A percentile compares a stretch with the other conserved stretches of the same genome.
Evolutionary conservation across 768 basidiomycete species (phyloP).

Genomic region (Boletus speciosus): DNA sequence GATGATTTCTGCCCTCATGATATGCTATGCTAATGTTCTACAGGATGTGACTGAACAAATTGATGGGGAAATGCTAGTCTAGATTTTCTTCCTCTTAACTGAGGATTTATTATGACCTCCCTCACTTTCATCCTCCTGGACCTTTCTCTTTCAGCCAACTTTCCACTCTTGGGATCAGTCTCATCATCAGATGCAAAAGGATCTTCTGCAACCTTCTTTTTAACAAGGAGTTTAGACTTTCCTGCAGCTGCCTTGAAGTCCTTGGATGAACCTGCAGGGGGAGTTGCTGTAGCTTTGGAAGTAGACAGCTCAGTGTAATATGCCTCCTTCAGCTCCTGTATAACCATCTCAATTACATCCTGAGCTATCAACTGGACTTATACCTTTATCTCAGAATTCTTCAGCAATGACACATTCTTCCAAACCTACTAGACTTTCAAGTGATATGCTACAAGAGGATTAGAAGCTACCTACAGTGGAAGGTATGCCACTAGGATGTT

Average conservation of each 20-base stretch:
- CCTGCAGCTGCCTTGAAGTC: slow-evolving; percentile 14
- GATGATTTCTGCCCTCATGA: not conserved
- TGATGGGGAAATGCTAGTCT: too few relatives aligned
- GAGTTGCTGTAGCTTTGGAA: slow-evolving; percentile 23
- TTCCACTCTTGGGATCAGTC: slow-evolving; percentile 14
- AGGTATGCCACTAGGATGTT: slow-evolving; percentile 68
- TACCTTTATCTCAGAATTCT: slow-evolving; percentile 63
- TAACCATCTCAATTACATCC: not conserved
- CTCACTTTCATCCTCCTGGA: slow-evolving; percentile 29
- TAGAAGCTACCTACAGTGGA: slow-evolving; percentile 50
- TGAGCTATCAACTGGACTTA: not conserved
- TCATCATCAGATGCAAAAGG: slow-evolving; percentile 58
- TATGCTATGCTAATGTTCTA: not conserved
- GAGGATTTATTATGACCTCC: slow-evolving; percentile 26
- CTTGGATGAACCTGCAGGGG: slow-evolving; percentile 21
- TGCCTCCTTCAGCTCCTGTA: slow-evolving; percentile 59
- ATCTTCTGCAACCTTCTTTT: slow-evolving; percentile 41
- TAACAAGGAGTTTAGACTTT: slow-evolving; percentile 44
- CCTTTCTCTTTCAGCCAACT: slow-evolving; percentile 12
- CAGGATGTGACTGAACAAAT: not conserved
- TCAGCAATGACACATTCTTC: slow-evolving; percentile 59
- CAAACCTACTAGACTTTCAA: slow-evolving; percentile 47
- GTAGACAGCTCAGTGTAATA: slow-evolving; percentile 49
- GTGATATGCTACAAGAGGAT: not conserved
- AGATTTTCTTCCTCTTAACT: slow-evolving; percentile 38